A percentile compares a stretch with the other conserved stretches of the same genome.
phyloP scores from a whole-genome alignment of 1,139 yeast species.

The Williopsis jadinii region DNA sequence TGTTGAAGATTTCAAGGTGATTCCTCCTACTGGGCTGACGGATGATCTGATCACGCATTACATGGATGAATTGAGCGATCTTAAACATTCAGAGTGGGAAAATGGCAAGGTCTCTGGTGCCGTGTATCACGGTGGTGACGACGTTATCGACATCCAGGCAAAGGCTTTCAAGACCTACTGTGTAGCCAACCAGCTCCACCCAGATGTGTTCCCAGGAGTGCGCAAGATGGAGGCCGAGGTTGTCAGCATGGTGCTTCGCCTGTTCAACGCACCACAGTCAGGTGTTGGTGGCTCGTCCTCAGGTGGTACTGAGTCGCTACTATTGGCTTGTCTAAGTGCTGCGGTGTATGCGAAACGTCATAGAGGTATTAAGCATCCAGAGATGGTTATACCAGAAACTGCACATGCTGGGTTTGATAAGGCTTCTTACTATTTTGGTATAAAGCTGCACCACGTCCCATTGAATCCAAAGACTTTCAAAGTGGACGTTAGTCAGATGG shows the following conservation, averaged over 20 bases:
- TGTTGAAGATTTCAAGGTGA: constrained; percentile 32
- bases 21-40: constrained; percentile 56
- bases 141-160: constrained; percentile 64
- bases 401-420: constrained; percentile 95
- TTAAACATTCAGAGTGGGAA: constrained; percentile 74
- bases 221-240: constrained; percentile 96
- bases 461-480: constrained; percentile 60
- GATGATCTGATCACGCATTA: constrained; percentile 37
- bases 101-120: constrained; percentile 89
- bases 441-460: constrained; percentile 76
- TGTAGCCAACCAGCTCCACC: constrained; percentile 91
- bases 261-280: constrained; percentile 63
- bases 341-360: constrained; percentile 46
- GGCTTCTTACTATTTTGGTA: constrained; percentile 87
- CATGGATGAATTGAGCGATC: constrained; percentile 38
- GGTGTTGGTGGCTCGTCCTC: constrained; percentile 90
- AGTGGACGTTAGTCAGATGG: constrained; percentile 61
- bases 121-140: constrained; percentile 89
- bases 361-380: constrained; percentile 66
- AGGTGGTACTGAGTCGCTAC: constrained; percentile 94
- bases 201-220: constrained; percentile 95
- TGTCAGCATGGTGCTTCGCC: constrained; percentile 77
- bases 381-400: constrained; percentile 82
- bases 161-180: constrained; percentile 70
- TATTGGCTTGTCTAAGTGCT: constrained; percentile 84